phyloP scores from a whole-genome alignment of 2,329 filamentous ascomycete genomes.

The Hypoxylon rubiginosum region DNA sequence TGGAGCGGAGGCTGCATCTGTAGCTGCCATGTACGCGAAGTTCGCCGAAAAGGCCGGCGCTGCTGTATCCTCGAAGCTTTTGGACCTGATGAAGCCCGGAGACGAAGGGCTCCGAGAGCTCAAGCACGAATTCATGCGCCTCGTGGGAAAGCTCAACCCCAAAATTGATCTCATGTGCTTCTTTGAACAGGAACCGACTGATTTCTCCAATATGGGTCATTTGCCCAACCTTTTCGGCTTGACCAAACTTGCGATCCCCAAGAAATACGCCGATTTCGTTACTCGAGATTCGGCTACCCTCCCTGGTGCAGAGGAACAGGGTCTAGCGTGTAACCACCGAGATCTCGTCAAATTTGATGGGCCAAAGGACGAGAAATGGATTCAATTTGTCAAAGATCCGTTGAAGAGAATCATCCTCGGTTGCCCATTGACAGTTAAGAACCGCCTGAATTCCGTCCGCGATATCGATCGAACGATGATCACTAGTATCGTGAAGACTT shows the following conservation, averaged over 20 bases:
- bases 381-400: slow-evolving; percentile 54
- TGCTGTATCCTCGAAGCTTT: slow-evolving; percentile 54
- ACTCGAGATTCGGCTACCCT: slow-evolving; percentile 57
- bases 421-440: slow-evolving; percentile 54
- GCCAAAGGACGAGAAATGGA: slow-evolving; percentile 55
- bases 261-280: slow-evolving; percentile 56
- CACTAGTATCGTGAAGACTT: slow-evolving; percentile 50
- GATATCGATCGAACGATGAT: slow-evolving; percentile 53
- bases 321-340: slow-evolving; percentile 55
- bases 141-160: slow-evolving; percentile 53
- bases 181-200: slow-evolving; percentile 57
- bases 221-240: slow-evolving; percentile 50
- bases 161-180: slow-evolving; percentile 57
- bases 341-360: slow-evolving; percentile 60
- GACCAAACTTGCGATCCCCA: slow-evolving; percentile 50
- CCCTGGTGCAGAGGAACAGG: slow-evolving; percentile 53
- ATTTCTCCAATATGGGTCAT: slow-evolving; percentile 54
- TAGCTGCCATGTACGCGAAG: slow-evolving; percentile 55
- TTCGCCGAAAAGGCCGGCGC: slow-evolving; percentile 52
- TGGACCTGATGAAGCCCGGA: slow-evolving; percentile 58
- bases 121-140: slow-evolving; percentile 56
- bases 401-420: slow-evolving; percentile 56
- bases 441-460: slow-evolving; percentile 55
- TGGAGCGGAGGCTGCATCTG: slow-evolving; percentile 55
- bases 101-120: slow-evolving; percentile 56